Evolutionary conservation across 2,329 filamentous ascomycete genomes (phyloP).

Genomic region (Pseudonectria foliicola): DNA sequence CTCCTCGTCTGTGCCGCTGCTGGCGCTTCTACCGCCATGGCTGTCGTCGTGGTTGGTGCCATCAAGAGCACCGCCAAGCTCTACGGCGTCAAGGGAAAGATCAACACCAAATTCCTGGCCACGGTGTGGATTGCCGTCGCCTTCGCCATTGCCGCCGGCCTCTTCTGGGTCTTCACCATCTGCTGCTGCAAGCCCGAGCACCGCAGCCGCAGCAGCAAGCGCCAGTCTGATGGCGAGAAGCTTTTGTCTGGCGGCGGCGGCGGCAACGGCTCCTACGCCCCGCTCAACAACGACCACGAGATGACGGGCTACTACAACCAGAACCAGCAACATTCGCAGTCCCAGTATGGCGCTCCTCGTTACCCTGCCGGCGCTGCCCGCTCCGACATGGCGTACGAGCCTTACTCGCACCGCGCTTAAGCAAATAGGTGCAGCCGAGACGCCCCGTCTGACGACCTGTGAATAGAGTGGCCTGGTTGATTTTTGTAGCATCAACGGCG

Average conservation of each 20-base stretch:
- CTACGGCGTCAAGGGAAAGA: slow-evolving; percentile 61
- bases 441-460: not conserved
- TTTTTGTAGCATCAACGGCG: not conserved
- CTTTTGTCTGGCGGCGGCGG: slow-evolving; percentile 31
- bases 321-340: slow-evolving; percentile 19
- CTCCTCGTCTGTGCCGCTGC: slow-evolving; percentile 54
- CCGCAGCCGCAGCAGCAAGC: slow-evolving; percentile 24
- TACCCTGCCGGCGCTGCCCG: slow-evolving; percentile 36
- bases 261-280: slow-evolving; percentile 33
- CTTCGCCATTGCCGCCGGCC: slow-evolving; percentile 64
- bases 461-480: not conserved
- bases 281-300: slow-evolving; percentile 28
- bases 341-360: slow-evolving; percentile 30
- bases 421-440: slow-evolving; percentile 4
- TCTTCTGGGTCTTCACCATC: slow-evolving; percentile 88
- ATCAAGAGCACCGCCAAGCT: slow-evolving; percentile 49
- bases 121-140: slow-evolving; percentile 73
- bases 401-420: slow-evolving; percentile 52
- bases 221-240: slow-evolving; percentile 42
- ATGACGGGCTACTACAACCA: slow-evolving; percentile 34
- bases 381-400: slow-evolving; percentile 54
- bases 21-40: slow-evolving; percentile 66
- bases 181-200: slow-evolving; percentile 63
- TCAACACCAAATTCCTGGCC: slow-evolving; percentile 65
- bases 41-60: slow-evolving; percentile 56